These are phyloP conservation scores for Russula lepida DNA, from an alignment of 768 basidiomycete genomes.

Conservation along the genomic window DNA sequence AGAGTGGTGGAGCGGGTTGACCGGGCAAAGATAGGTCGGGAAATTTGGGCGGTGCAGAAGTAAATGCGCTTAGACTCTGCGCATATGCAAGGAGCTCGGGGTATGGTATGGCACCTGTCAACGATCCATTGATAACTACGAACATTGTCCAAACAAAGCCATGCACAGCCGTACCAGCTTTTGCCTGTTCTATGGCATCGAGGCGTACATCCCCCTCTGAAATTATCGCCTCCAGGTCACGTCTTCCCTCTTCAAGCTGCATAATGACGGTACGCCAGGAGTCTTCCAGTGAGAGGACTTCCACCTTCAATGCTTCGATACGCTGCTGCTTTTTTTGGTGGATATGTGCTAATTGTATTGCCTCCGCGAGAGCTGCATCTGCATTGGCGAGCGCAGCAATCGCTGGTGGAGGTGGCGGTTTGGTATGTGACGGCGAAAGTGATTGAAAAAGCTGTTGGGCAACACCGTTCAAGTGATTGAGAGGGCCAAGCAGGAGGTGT, in stretches of 20 bases:
- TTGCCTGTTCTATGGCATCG: constrained; percentile 61
- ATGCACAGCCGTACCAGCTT: constrained; percentile 45
- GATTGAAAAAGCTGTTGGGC: constrained; percentile 66
- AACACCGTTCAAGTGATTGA: constrained; percentile 53
- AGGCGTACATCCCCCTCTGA: constrained; percentile 69
- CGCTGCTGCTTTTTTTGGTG: constrained; percentile 72
- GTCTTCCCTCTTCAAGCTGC: constrained; percentile 56
- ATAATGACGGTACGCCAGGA: constrained; percentile 62
- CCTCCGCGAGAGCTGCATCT: constrained; percentile 57
- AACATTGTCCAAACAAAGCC: not conserved
- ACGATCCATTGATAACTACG: not conserved
- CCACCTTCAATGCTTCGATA: constrained; percentile 63
- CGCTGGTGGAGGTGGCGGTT: constrained; percentile 54
- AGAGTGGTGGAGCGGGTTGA: constrained; percentile 66
- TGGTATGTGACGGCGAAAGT: constrained; percentile 56
- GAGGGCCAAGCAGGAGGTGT: constrained; percentile 49
- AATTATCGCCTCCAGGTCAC: constrained; percentile 60
- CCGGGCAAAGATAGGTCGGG: constrained; percentile 63
- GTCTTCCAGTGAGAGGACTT: constrained; percentile 58
- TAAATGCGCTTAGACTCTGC: constrained; percentile 76
- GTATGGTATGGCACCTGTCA: constrained; percentile 66
- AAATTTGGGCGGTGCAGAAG: constrained; percentile 84
- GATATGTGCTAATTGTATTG: constrained; percentile 52
- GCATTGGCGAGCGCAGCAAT: constrained; percentile 48
- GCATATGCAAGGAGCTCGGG: constrained; percentile 79